phyloP scores from a whole-genome alignment of 2,329 filamentous ascomycete species.

The Phoma sp. region DNA sequence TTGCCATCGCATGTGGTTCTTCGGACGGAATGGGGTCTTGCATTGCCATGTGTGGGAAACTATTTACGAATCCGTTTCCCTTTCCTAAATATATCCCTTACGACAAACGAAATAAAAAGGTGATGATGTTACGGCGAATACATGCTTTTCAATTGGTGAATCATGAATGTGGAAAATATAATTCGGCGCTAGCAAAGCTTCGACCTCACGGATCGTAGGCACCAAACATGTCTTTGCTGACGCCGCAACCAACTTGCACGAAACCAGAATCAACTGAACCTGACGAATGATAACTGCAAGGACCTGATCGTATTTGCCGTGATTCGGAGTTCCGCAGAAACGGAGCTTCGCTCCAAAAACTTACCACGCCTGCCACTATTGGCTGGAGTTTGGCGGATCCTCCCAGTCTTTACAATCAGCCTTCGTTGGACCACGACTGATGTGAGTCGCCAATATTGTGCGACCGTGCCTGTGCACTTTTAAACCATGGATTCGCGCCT shows the following conservation, averaged over 20 bases:
- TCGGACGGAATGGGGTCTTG: slow-evolving; percentile 47
- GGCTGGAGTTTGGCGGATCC: not conserved
- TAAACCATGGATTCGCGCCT: slow-evolving; percentile 18
- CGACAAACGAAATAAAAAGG: slow-evolving; percentile 46
- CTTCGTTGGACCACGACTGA: not conserved
- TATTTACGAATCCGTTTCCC: slow-evolving; percentile 42
- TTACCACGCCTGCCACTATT: not conserved
- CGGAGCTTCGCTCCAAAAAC: too few species aligned
- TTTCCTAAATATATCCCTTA: slow-evolving; percentile 44
- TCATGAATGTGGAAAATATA: slow-evolving; percentile 29
- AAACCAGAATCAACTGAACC: not conserved
- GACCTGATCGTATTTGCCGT: not conserved
- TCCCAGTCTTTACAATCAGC: not conserved
- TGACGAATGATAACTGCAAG: too few species aligned
- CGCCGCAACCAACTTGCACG: not conserved
- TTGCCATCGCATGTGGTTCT: slow-evolving; percentile 44
- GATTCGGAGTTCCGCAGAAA: not conserved
- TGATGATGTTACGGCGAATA: slow-evolving; percentile 42
- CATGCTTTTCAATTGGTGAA: slow-evolving; percentile 28
- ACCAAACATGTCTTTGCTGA: not conserved
- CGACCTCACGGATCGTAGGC: not conserved
- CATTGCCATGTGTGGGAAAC: slow-evolving; percentile 47
- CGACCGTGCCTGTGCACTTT: not conserved
- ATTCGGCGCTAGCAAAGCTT: slow-evolving; percentile 31
- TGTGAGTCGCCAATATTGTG: not conserved